Percentiles rank a stretch among this genome's conserved stretches.
These are phyloP conservation scores for Aspergillus nanangensis DNA, from an alignment of 495 filamentous ascomycete genomes.

Conservation along the genomic window DNA sequence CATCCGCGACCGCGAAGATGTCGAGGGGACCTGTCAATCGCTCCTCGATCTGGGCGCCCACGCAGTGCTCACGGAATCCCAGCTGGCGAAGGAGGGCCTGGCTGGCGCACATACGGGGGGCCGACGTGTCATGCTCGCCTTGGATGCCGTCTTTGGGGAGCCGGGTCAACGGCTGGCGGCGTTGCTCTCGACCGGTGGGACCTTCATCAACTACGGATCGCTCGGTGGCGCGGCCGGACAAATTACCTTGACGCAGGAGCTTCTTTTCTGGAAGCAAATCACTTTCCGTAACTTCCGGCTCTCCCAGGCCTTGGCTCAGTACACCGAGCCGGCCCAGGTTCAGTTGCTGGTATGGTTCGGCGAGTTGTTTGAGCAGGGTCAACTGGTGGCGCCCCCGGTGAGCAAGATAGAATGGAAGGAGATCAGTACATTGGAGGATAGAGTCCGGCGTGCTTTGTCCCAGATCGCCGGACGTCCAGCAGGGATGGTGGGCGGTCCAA, in stretches of 20 bases:
- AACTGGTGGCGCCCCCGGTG: no score
- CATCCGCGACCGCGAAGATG: conserved; percentile 12
- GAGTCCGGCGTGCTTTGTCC: no score
- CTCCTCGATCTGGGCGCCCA: conserved; percentile 4
- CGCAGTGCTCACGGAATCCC: conserved; percentile 3
- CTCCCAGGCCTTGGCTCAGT: no score
- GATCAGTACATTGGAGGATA: no score
- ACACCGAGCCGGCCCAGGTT: no score
- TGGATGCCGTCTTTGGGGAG: conserved; percentile 12
- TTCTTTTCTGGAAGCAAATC: conserved; percentile 12
- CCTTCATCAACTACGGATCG: conserved; percentile 10
- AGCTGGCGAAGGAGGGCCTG: conserved; percentile 1
- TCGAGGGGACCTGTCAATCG: conserved; percentile 2
- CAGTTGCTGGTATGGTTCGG: no score
- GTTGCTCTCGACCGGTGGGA: conserved; percentile 9
- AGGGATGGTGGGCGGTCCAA: no score
- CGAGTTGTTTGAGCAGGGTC: no score
- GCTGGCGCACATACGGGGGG: no score
- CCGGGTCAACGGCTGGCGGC: conserved; percentile 6
- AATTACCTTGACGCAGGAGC: conserved; percentile 4
- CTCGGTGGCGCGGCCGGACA: conserved; percentile 3
- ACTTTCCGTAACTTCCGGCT: conserved; percentile 11
- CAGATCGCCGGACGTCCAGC: no score
- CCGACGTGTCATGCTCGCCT: conserved; percentile 7
- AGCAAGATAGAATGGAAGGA: no score